Percentiles rank a stretch among this genome's conserved stretches.
These are phyloP conservation scores for Mycena kentingensis DNA, from an alignment of 768 basidiomycete species.

Conservation along the genomic window DNA sequence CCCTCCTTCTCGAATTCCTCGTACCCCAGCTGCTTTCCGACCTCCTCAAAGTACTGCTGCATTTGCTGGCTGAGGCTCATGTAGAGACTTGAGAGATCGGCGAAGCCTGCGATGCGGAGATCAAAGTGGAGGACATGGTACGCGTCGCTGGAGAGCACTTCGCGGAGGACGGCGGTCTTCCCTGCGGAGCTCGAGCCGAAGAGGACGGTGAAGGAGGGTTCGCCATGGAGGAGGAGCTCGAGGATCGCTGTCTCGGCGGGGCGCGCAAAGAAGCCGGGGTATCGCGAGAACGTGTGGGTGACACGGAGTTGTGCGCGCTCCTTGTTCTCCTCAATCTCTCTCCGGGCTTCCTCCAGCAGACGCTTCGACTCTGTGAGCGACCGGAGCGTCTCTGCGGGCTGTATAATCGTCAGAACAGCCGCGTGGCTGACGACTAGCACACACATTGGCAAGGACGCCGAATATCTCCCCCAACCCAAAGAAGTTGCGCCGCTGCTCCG, in stretches of 20 bases:
- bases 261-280: slow-evolving; percentile 75
- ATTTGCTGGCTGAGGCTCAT: slow-evolving; percentile 77
- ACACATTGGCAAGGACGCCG: slow-evolving; percentile 71
- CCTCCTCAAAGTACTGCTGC: slow-evolving; percentile 75
- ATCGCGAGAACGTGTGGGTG: slow-evolving; percentile 75
- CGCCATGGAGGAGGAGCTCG: slow-evolving; percentile 64
- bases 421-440: slow-evolving; percentile 26
- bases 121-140: slow-evolving; percentile 87
- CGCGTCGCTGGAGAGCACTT: slow-evolving; percentile 65
- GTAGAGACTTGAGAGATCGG: slow-evolving; percentile 78
- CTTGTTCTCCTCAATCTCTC: slow-evolving; percentile 69
- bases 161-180: slow-evolving; percentile 81
- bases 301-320: slow-evolving; percentile 67
- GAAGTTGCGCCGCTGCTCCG: slow-evolving; percentile 68
- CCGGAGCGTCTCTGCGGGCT: slow-evolving; percentile 80
- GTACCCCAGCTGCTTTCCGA: slow-evolving; percentile 62
- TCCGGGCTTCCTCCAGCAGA: slow-evolving; percentile 75
- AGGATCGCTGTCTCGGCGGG: slow-evolving; percentile 66
- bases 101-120: slow-evolving; percentile 81
- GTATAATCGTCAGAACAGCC: slow-evolving; percentile 8
- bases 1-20: slow-evolving; percentile 74
- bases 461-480: slow-evolving; percentile 83
- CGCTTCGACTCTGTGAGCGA: slow-evolving; percentile 77
- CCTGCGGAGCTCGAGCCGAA: slow-evolving; percentile 83
- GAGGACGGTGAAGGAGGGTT: slow-evolving; percentile 78